Percentiles rank a stretch among this genome's conserved stretches.
Evolutionary conservation across 306 rosid species (phyloP).

Genomic region (Aeschynomene evenia): DNA sequence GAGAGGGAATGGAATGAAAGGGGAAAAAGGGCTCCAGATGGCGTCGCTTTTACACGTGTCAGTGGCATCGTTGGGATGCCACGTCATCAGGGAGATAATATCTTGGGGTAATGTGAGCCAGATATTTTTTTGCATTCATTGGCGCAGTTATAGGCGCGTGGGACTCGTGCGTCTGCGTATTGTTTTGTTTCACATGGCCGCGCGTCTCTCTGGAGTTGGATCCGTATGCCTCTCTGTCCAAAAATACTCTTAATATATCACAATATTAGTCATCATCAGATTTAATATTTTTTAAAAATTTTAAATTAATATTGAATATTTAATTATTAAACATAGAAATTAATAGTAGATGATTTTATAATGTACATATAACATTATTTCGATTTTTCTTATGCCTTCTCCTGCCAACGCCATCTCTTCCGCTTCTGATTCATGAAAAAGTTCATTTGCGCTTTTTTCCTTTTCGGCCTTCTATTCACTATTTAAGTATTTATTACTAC

Average conservation of each 20-base stretch:
- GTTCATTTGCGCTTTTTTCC: not conserved
- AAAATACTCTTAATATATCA: too few relatives aligned
- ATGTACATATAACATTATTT: too few relatives aligned
- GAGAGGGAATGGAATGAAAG: not conserved
- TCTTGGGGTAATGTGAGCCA: slow-evolving; percentile 56
- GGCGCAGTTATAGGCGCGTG: slow-evolving; percentile 35
- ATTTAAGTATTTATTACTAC: too few relatives aligned
- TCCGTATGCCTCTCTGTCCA: not conserved
- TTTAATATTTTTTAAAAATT: too few relatives aligned
- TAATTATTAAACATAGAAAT: too few relatives aligned
- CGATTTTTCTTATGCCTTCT: not conserved
- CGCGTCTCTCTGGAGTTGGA: not conserved
- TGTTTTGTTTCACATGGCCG: not conserved
- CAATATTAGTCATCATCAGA: too few relatives aligned
- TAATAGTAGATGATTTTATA: too few relatives aligned
- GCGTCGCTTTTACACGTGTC: slow-evolving; percentile 92
- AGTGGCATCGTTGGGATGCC: slow-evolving; percentile 30
- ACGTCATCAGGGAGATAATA: slow-evolving; percentile 63
- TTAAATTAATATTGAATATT: too few relatives aligned
- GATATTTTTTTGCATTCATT: slow-evolving; percentile 53
- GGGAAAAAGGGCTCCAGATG: slow-evolving; percentile 62
- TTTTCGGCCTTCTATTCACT: too few relatives aligned
- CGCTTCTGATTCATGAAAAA: not conserved
- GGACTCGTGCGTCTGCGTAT: not conserved
- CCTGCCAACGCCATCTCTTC: not conserved